Evolutionary conservation across 2,329 filamentous ascomycete species (phyloP).

Genomic region (Dactylonectria macrodidyma): DNA sequence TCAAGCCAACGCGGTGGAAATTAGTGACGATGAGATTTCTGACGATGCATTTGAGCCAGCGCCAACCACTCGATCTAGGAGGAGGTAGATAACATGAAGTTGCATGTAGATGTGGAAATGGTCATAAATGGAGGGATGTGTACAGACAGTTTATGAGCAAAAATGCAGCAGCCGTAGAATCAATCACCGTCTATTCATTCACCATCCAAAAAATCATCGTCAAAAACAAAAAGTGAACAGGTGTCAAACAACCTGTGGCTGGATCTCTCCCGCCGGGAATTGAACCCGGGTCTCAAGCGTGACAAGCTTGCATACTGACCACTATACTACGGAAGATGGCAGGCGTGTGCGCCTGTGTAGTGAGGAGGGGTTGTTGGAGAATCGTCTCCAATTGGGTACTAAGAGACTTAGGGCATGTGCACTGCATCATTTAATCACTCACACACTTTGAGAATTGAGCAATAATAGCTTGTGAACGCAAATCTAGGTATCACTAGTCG

Average conservation of each 20-base stretch:
- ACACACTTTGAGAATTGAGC: no score
- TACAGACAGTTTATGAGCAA: no score
- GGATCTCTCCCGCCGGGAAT: slow-evolving; percentile 24
- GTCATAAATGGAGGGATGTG: not conserved
- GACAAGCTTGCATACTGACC: slow-evolving; percentile 31
- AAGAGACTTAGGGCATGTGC: not conserved
- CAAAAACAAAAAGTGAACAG: slow-evolving; percentile 8
- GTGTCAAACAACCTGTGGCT: slow-evolving; percentile 9
- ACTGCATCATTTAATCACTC: no score
- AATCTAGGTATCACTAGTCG: no score
- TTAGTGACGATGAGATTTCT: slow-evolving; percentile 77
- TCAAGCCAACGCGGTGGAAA: slow-evolving; percentile 67
- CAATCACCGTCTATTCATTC: not conserved
- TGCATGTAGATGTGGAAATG: not conserved
- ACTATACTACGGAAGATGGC: slow-evolving; percentile 33
- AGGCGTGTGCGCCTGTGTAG: slow-evolving; percentile 25
- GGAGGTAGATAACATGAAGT: slow-evolving; percentile 40
- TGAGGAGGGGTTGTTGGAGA: not conserved
- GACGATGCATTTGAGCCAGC: slow-evolving; percentile 73
- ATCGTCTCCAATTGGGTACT: not conserved
- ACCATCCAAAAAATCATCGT: not conserved
- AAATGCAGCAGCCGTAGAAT: not conserved
- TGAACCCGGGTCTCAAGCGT: slow-evolving; percentile 24
- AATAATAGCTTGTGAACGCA: no score
- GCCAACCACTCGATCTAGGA: slow-evolving; percentile 53